Conservation (phyloP, 768 basidiomycete genomes). For the Porpolomopsis calyptriformis region DNA sequence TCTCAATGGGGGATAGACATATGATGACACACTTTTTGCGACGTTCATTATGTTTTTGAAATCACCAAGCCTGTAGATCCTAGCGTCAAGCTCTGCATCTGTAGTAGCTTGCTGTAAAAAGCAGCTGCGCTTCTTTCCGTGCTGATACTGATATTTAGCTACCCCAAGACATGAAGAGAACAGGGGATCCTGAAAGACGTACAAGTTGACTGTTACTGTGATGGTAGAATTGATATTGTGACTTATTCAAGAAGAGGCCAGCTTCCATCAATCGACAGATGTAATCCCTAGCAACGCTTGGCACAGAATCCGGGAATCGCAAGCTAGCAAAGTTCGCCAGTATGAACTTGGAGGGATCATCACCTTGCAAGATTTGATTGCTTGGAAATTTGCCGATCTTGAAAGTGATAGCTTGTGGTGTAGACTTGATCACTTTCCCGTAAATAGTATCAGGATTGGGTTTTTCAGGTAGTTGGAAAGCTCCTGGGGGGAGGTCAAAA, state of each 20-base stretch:
- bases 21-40: constrained; percentile 41
- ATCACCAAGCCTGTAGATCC: constrained; percentile 48
- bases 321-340: constrained; percentile 42
- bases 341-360: constrained; percentile 48
- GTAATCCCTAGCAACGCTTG: constrained; percentile 43
- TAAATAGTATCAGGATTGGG: constrained; percentile 19
- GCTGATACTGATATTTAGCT: neutral
- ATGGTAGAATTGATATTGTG: constrained; percentile 59
- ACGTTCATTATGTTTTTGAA: constrained; percentile 51
- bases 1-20: neutral
- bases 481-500: no score
- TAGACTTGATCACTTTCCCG: constrained; percentile 45
- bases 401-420: constrained; percentile 38
- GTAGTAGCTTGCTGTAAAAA: constrained; percentile 45
- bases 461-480: no score
- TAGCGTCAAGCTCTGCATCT: constrained; percentile 47
- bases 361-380: constrained; percentile 48
- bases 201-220: constrained; percentile 66
- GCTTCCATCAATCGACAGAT: constrained; percentile 42
- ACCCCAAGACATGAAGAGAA: neutral
- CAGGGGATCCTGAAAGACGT: no score
- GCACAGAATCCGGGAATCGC: constrained; percentile 42
- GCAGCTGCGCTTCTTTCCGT: constrained; percentile 52
- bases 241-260: constrained; percentile 42
- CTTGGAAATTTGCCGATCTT: constrained; percentile 38